Conservation (phyloP, 2,329 filamentous ascomycete species). For the Chlorencoelia australis region DNA sequence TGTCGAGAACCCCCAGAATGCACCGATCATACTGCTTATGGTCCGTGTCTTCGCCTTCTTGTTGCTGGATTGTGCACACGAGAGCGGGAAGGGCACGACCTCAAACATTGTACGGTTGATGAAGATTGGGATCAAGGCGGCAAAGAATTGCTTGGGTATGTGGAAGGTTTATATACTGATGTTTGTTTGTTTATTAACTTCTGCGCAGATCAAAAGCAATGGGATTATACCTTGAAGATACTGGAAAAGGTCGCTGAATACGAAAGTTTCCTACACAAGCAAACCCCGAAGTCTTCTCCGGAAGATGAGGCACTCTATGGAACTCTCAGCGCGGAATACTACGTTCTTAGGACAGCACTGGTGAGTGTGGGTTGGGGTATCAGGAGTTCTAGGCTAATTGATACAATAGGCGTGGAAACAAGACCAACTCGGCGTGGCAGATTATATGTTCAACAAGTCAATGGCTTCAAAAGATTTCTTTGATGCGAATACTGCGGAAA, state of each 20-base stretch:
- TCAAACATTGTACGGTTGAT: slow-evolving; percentile 46
- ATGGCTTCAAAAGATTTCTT: slow-evolving; percentile 31
- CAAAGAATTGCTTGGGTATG: slow-evolving; percentile 51
- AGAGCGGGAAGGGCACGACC: slow-evolving; percentile 21
- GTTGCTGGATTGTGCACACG: slow-evolving; percentile 50
- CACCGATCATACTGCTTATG: slow-evolving; percentile 20
- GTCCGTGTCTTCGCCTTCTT: slow-evolving; percentile 52
- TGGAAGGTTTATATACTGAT: background rate
- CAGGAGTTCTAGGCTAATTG: background rate
- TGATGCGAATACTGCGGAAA: slow-evolving; percentile 44
- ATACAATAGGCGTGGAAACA: slow-evolving; percentile 61
- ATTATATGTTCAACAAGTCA: slow-evolving; percentile 63
- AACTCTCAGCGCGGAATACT: slow-evolving; percentile 25
- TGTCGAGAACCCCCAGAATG: slow-evolving; percentile 14
- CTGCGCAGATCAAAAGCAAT: slow-evolving; percentile 29
- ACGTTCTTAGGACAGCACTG: slow-evolving; percentile 36
- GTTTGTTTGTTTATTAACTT: background rate
- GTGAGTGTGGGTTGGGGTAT: slow-evolving; percentile 42
- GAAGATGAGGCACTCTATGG: slow-evolving; percentile 24
- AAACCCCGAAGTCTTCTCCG: slow-evolving; percentile 16
- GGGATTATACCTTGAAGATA: slow-evolving; percentile 47
- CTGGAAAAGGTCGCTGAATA: slow-evolving; percentile 56
- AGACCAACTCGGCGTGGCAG: slow-evolving; percentile 61
- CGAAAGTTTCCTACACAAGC: slow-evolving; percentile 31
- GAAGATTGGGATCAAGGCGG: slow-evolving; percentile 57